phyloP scores from a whole-genome alignment of 1,284 basidiomycete species.

The Xerocomus minutiporus region DNA sequence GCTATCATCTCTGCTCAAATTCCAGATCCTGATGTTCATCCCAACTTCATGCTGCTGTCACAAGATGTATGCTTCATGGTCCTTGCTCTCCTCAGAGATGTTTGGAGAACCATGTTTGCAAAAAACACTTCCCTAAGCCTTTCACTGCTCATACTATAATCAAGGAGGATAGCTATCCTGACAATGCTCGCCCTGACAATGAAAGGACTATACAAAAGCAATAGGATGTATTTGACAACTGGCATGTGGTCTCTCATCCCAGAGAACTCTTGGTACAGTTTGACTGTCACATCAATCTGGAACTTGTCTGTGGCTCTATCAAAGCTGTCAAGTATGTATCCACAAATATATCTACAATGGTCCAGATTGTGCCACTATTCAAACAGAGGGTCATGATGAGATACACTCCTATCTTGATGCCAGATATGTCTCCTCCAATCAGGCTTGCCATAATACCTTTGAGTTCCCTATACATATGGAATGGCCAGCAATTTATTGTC shows the following conservation, averaged over 20 bases:
- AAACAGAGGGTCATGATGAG: constrained; percentile 7
- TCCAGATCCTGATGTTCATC: not conserved
- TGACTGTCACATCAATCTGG: no score
- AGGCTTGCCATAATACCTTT: constrained; percentile 18
- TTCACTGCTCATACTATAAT: constrained; percentile 2
- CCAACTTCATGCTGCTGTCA: not conserved
- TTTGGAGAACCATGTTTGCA: constrained; percentile 5
- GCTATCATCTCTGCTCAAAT: constrained; percentile 9
- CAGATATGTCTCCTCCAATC: not conserved
- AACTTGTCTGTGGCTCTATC: no score
- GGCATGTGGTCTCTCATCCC: no score
- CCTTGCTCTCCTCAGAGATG: constrained; percentile 9
- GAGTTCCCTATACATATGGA: constrained; percentile 20
- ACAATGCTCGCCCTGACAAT: constrained; percentile 12
- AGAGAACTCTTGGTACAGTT: no score
- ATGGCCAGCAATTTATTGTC: constrained; percentile 12
- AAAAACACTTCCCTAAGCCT: constrained; percentile 6
- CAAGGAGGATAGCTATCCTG: constrained; percentile 12
- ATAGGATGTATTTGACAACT: no score
- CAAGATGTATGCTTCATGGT: constrained; percentile 12
- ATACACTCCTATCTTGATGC: constrained; percentile 14
- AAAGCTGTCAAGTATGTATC: no score
- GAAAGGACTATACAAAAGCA: constrained; percentile 6
- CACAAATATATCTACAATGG: no score
- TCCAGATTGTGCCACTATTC: constrained; percentile 14